Evolutionary conservation across 1,139 yeast species (phyloP).

Genomic region (Blastobotrys capitulatus): DNA sequence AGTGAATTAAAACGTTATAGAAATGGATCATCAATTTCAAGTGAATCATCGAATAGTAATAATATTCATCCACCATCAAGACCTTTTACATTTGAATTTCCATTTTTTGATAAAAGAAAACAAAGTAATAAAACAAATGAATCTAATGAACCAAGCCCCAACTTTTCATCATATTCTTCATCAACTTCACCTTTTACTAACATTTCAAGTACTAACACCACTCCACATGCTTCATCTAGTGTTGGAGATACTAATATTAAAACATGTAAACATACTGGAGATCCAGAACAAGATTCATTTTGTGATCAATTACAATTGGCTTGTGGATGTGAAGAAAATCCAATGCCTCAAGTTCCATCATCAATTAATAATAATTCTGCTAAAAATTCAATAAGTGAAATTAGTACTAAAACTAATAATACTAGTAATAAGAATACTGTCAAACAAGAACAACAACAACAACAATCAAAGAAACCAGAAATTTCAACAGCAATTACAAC

Average conservation of each 20-base stretch:
- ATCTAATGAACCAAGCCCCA: neutral
- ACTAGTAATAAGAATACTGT: neutral
- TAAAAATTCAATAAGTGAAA: neutral
- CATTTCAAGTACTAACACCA: constrained; percentile 6
- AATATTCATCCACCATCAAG: constrained; percentile 6
- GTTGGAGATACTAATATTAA: neutral
- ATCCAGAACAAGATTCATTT: constrained; percentile 35
- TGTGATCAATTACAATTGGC: constrained; percentile 72
- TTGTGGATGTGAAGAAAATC: constrained; percentile 63
- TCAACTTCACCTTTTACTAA: constrained; percentile 7
- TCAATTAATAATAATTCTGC: constrained; percentile 25
- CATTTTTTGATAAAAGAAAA: constrained; percentile 27
- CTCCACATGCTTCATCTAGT: neutral
- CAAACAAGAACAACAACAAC: neutral
- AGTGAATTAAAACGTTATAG: constrained; percentile 58
- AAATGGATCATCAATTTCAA: constrained; percentile 1
- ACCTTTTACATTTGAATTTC: constrained; percentile 40
- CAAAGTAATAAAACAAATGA: neutral
- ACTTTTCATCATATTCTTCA: constrained; percentile 4
- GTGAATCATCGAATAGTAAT: neutral
- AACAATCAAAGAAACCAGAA: neutral
- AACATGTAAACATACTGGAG: neutral
- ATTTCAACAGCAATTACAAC: constrained; percentile 2
- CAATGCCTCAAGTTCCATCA: constrained; percentile 46
- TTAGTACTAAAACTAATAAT: neutral